Percentiles rank a stretch among this genome's conserved stretches.
phyloP scores from a whole-genome alignment of 2,329 filamentous ascomycete species.

The Aspergillus piperis region DNA sequence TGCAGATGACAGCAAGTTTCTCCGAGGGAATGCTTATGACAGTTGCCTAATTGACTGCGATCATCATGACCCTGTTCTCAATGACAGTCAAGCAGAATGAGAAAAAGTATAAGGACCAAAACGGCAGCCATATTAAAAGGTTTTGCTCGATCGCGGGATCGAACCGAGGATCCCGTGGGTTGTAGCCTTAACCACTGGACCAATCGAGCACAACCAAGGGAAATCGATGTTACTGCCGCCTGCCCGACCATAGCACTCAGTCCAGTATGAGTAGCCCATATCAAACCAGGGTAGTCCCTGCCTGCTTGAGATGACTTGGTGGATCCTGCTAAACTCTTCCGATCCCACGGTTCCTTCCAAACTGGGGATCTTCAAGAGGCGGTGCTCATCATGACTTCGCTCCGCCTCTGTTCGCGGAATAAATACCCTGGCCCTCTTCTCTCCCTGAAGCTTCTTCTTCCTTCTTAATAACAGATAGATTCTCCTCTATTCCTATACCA shows the following conservation, averaged over 20 bases:
- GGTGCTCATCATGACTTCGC: constrained; percentile 3
- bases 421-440: background rate
- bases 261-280: no score
- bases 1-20: background rate
- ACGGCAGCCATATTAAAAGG: background rate
- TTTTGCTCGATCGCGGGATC: background rate
- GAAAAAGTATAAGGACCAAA: no score
- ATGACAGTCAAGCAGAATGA: no score
- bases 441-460: no score
- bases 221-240: no score
- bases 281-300: no score
- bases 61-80: background rate
- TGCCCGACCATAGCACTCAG: no score
- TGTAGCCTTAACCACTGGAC: background rate
- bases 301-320: no score
- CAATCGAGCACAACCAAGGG: background rate
- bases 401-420: background rate
- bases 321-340: background rate
- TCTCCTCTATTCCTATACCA: background rate
- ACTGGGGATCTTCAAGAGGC: background rate
- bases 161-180: background rate
- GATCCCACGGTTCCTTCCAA: background rate
- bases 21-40: background rate
- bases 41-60: no score
- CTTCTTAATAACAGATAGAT: background rate